Evolutionary conservation across 306 rosid genomes (phyloP).

Genomic region (Castanea sativa): DNA sequence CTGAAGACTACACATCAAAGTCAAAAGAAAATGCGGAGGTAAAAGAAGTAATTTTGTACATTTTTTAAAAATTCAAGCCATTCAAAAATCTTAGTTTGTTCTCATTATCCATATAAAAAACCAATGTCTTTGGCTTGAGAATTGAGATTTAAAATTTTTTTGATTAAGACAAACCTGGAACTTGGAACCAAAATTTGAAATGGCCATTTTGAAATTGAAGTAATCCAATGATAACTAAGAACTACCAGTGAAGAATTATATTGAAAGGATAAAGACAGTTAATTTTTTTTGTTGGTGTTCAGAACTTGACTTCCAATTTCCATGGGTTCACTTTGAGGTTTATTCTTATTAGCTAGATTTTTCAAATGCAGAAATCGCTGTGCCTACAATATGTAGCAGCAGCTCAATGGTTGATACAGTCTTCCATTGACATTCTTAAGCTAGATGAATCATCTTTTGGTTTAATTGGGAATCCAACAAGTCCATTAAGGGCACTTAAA

Average conservation of each 20-base stretch:
- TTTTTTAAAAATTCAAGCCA: no score
- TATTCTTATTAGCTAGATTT: slow-evolving; percentile 15
- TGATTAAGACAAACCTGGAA: not conserved
- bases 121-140: no score
- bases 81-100: not conserved
- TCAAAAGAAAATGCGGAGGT: no score
- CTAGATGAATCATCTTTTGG: no score
- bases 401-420: slow-evolving; percentile 71
- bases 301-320: not conserved
- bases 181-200: not conserved
- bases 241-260: not conserved
- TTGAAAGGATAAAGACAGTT: not conserved
- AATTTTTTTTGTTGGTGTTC: not conserved
- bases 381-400: slow-evolving; percentile 92
- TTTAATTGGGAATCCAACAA: no score
- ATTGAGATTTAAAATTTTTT: not conserved
- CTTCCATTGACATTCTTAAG: no score
- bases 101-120: not conserved
- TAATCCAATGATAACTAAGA: not conserved
- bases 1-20: no score
- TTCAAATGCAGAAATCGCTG: slow-evolving; percentile 71
- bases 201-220: not conserved
- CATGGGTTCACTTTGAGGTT: not conserved
- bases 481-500: no score
- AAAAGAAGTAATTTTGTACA: no score